phyloP scores from a whole-genome alignment of 1,284 basidiomycete species.

The Heterobasidion occidentale region DNA sequence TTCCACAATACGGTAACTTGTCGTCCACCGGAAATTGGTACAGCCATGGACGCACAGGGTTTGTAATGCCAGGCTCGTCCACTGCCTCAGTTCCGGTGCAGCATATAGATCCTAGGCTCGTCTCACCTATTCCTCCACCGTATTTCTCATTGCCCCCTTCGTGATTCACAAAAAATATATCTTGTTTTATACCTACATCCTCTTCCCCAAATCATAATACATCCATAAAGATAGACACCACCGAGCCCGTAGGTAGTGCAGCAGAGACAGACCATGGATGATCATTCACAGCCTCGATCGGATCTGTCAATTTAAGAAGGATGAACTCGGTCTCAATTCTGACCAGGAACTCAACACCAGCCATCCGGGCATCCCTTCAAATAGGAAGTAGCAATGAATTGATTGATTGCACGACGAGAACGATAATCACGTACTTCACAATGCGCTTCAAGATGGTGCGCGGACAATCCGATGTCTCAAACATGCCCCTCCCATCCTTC shows the following conservation, averaged over 20 bases:
- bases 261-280: conserved; percentile 43
- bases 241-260: conserved; percentile 34
- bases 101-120: no score
- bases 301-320: conserved; percentile 45
- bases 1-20: no score
- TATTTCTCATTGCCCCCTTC: no score
- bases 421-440: conserved; percentile 32
- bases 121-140: no score
- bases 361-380: conserved; percentile 27
- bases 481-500: conserved; percentile 12
- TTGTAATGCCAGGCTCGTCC: no score
- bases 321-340: conserved; percentile 68
- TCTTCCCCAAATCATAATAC: no score
- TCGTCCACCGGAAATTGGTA: no score
- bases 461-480: conserved; percentile 36
- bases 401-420: background rate
- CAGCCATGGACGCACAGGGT: no score
- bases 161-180: no score
- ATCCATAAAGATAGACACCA: conserved; percentile 35
- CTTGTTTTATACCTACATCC: no score
- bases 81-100: no score
- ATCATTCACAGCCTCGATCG: conserved; percentile 37
- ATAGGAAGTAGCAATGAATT: background rate
- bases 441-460: conserved; percentile 41
- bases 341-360: conserved; percentile 46